These are phyloP conservation scores for Thelonectria olida DNA, from an alignment of 2,329 filamentous ascomycete genomes.

Conservation along the genomic window DNA sequence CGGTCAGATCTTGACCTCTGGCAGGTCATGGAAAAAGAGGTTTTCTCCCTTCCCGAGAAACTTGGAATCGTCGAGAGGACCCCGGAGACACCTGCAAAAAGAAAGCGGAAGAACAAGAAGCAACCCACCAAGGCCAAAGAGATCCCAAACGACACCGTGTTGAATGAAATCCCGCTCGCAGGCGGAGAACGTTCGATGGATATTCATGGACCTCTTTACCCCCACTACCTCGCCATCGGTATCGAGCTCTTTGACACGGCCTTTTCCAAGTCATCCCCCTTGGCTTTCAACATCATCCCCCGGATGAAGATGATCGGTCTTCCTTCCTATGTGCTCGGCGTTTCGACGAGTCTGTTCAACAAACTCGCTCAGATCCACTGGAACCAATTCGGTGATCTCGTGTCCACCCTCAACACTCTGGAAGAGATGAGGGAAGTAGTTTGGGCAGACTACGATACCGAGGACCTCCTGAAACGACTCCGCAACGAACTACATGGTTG, in stretches of 20 bases:
- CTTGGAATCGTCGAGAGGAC: slow-evolving; percentile 59
- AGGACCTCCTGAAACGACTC: slow-evolving; percentile 42
- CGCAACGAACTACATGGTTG: slow-evolving; percentile 46
- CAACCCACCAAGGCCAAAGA: slow-evolving; percentile 18
- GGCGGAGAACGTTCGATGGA: slow-evolving; percentile 49
- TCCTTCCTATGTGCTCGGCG: slow-evolving; percentile 76
- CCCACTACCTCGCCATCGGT: slow-evolving; percentile 66
- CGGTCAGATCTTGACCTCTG: slow-evolving; percentile 72
- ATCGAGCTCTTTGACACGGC: slow-evolving; percentile 64
- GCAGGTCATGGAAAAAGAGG: slow-evolving; percentile 71
- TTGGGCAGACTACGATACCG: slow-evolving; percentile 57
- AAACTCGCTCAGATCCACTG: slow-evolving; percentile 70
- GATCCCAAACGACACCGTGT: neutral
- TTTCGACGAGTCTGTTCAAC: slow-evolving; percentile 75
- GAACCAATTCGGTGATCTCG: slow-evolving; percentile 66
- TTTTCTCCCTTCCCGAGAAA: slow-evolving; percentile 68
- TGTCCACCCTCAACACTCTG: slow-evolving; percentile 63
- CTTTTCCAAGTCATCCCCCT: slow-evolving; percentile 66
- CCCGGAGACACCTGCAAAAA: neutral
- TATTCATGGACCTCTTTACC: slow-evolving; percentile 71
- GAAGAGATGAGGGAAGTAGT: slow-evolving; percentile 73
- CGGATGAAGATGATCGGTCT: slow-evolving; percentile 74
- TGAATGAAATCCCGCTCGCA: too few species aligned
- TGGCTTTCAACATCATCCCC: slow-evolving; percentile 70
- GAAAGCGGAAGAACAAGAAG: slow-evolving; percentile 24